Conservation (phyloP, 2,329 filamentous ascomycete genomes). For the Dactylellina parvicollis region DNA sequence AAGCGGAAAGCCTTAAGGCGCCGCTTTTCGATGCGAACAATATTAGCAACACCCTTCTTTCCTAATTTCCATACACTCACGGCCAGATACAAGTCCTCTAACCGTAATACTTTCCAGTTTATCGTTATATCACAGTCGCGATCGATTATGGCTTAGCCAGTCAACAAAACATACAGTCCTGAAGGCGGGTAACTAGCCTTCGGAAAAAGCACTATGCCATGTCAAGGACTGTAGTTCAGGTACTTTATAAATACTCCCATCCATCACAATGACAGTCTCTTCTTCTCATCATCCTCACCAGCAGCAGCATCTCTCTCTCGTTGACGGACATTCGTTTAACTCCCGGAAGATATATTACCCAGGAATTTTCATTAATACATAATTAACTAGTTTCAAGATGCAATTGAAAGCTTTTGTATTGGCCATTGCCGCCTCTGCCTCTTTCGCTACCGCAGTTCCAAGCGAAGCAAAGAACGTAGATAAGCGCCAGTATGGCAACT, state of each 20-base stretch:
- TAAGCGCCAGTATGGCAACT: slow-evolving; percentile 22
- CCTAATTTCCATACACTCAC: slow-evolving; percentile 38
- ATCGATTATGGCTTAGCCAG: neutral
- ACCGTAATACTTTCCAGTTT: slow-evolving; percentile 21
- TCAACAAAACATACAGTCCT: neutral
- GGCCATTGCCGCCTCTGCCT: slow-evolving; percentile 16
- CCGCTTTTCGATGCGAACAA: slow-evolving; percentile 20
- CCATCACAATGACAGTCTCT: neutral
- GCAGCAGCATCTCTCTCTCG: slow-evolving; percentile 4
- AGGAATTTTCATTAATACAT: slow-evolving; percentile 7
- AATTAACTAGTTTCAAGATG: slow-evolving; percentile 26
- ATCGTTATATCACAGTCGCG: slow-evolving; percentile 24
- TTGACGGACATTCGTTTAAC: slow-evolving; percentile 11
- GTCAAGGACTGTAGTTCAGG: slow-evolving; percentile 1
- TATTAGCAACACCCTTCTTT: slow-evolving; percentile 8
- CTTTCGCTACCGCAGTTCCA: slow-evolving; percentile 22
- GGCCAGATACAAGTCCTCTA: slow-evolving; percentile 19
- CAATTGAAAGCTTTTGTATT: slow-evolving; percentile 36
- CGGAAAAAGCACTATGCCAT: slow-evolving; percentile 18
- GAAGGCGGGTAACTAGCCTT: neutral
- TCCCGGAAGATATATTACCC: slow-evolving; percentile 1
- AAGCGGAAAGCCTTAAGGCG: slow-evolving; percentile 13
- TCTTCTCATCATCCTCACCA: slow-evolving; percentile 23
- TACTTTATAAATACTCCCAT: slow-evolving; percentile 32
- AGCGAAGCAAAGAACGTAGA: slow-evolving; percentile 5